phyloP scores from a whole-genome alignment of 768 basidiomycete species.

The Suillus decipiens region DNA sequence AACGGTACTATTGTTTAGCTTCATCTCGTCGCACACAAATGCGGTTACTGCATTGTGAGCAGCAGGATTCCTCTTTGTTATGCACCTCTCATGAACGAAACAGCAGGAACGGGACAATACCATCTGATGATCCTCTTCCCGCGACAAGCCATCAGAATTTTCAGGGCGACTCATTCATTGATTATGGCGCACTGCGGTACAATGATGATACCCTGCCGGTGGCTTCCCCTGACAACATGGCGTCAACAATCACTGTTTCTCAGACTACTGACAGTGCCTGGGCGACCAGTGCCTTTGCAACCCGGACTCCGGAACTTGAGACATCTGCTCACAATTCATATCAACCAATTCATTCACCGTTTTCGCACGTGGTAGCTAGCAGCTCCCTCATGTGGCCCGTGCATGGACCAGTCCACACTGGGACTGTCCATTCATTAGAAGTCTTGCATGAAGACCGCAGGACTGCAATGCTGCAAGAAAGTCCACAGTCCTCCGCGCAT shows the following conservation, averaged over 20 bases:
- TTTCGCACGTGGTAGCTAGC: background rate
- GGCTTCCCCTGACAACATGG: background rate
- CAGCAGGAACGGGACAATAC: background rate
- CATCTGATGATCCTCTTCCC: background rate
- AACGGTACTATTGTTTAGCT: background rate
- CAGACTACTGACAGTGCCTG: background rate
- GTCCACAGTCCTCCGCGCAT: background rate
- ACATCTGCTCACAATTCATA: background rate
- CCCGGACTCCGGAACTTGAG: background rate
- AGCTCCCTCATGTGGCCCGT: background rate
- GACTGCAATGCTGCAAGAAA: background rate
- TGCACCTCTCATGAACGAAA: background rate
- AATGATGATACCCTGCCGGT: background rate
- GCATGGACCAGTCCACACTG: background rate
- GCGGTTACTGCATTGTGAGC: background rate
- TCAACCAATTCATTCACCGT: background rate
- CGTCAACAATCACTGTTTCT: background rate
- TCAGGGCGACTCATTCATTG: background rate
- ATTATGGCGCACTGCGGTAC: background rate
- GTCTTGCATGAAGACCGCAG: constrained; percentile 1
- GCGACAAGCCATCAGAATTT: background rate
- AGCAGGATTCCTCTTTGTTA: background rate
- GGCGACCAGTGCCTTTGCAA: background rate
- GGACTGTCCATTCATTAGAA: background rate
- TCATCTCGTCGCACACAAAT: background rate